Conservation (phyloP, 495 filamentous ascomycete genomes). For the Neurospora sp. region DNA sequence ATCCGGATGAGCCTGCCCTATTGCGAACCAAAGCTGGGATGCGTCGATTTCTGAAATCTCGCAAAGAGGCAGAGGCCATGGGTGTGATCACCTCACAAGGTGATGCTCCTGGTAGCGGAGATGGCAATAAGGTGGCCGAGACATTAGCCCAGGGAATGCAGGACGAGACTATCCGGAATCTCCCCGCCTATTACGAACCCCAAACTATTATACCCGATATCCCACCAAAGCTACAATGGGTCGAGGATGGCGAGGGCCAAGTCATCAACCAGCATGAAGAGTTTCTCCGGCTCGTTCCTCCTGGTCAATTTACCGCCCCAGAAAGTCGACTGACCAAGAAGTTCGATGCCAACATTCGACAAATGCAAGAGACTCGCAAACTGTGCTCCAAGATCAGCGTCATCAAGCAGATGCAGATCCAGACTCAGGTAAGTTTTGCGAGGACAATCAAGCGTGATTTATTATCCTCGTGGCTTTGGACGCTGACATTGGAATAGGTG, state of each 20-base stretch:
- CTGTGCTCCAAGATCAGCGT: constrained; percentile 91
- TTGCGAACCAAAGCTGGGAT: constrained; percentile 57
- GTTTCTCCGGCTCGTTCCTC: constrained; percentile 60
- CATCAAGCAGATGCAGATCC: constrained; percentile 98
- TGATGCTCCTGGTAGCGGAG: constrained; percentile 34
- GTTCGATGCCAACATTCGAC: constrained; percentile 81
- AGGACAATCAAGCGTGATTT: background rate
- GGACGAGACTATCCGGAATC: constrained; percentile 61
- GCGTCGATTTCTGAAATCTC: constrained; percentile 66
- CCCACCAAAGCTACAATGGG: constrained; percentile 63
- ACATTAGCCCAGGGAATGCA: constrained; percentile 89
- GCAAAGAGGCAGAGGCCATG: constrained; percentile 48
- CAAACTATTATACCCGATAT: constrained; percentile 81
- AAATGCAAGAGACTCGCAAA: constrained; percentile 96
- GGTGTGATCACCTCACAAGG: constrained; percentile 26
- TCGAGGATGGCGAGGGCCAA: constrained; percentile 75
- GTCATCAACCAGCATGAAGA: constrained; percentile 79
- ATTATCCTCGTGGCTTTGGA: background rate
- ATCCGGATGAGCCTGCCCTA: constrained; percentile 77
- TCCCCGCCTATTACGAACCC: constrained; percentile 92
- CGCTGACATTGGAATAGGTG: constrained; percentile 45
- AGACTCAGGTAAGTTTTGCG: constrained; percentile 64
- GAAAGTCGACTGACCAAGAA: constrained; percentile 64
- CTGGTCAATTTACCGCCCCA: constrained; percentile 67
- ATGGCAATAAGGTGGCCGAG: constrained; percentile 41